Base-by-base conservation (phyloP, 768 basidiomycete species). In the Tephrocybe sp. region DNA sequence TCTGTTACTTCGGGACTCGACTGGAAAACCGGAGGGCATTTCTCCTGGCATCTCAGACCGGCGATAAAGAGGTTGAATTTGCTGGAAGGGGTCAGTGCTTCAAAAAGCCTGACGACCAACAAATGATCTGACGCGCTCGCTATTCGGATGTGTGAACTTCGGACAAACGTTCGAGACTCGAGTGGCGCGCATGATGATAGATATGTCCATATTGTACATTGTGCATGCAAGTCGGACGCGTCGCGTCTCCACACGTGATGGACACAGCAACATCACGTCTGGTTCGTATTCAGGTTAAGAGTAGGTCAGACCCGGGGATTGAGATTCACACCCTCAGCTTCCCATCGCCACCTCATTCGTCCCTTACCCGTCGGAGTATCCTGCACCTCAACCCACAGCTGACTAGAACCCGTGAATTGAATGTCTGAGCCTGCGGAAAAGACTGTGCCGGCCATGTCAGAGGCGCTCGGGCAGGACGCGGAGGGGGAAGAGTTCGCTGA, bases 351-450 rank as follows among this genome's bases (percentile, higher is more conserved):
- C 48, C 38, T 39, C 31, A 22, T 16, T 7, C 35, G 22, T 43
- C 33, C 33, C 42, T 45, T 23, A 30, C 46, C 19, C n/a, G 36
- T 39, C 50, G 44, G 45, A 50, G 17, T 38, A 36, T 40, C 14
- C 23, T 19, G 46, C 14, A 14, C 30, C 31, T 39, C 35, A 22
- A 19, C 32, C 43, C 20, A 17, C 35, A 20, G 20, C 34, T 8
- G 43, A 30, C 16, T 36, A 20, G 22, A 40, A 38, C 20, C 45
- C 35, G 16, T 26, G 41, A 45, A 20, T 26, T 26, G 32, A 22
- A 60, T 60, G 60, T 58, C 59, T 13, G 59, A 54, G 44, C 57
- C 50, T 17, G 48, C 34, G 36, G 55, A 56, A n/a, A 53, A 53
- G 26, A 49, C 13, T 43, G 39, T 49, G 10, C 48, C 49, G 9